Evolutionary conservation across 2,329 filamentous ascomycete species (phyloP), one percentile per base, ranked within the genome.

Genomic region (Paramyrothecium sp.): DNA sequence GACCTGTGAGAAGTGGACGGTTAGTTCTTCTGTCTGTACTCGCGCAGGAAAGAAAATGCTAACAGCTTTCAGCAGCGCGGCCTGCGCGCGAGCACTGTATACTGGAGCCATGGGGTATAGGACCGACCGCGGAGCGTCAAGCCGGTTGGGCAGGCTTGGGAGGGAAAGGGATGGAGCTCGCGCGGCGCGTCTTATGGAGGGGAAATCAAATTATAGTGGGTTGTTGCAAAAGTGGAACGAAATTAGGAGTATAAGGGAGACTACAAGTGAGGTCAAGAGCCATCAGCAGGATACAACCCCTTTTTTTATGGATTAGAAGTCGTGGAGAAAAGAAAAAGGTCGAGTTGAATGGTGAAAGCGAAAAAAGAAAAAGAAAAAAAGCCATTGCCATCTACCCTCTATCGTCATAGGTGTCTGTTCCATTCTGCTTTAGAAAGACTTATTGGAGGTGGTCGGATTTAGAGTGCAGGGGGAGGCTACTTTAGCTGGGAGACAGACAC

Each of bases 11-110:
- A 49, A 38, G 22, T 41, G 11, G 17, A 26, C 33, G 47, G 54
- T 56, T 41, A 56, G 53, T 38, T n/a, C 11, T 34, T 26, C 30
- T 11, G n/a, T n/a, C 20, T 30, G 21, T 16, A 30, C 21, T 60
- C 54, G 51, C 55, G 54, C 57, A 44, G 52, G 49, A 22, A 57
- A 60, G 41, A 56, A 59, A 57, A 59, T 41, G 68, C 73, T 63
- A 67, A 85, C 81, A 74, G 84, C 85, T 72, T 80, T 80, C 53
- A 86, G 68, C 46, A 87, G 79, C 71, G 84, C 83, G 61, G 71
- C 73, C 74, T 83, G 81, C 70, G 79, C 78, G 63, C 72, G 70
- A 54, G 69, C 66, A 60, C 69, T 76, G 61, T 77, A 77, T 21
- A 59, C 49, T 21, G 75, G 72, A 75, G 38, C 38, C 38, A 44